These are phyloP conservation scores for Verticillium albo-atrum DNA, from an alignment of 2,329 filamentous ascomycete genomes.

Conservation along the genomic window DNA sequence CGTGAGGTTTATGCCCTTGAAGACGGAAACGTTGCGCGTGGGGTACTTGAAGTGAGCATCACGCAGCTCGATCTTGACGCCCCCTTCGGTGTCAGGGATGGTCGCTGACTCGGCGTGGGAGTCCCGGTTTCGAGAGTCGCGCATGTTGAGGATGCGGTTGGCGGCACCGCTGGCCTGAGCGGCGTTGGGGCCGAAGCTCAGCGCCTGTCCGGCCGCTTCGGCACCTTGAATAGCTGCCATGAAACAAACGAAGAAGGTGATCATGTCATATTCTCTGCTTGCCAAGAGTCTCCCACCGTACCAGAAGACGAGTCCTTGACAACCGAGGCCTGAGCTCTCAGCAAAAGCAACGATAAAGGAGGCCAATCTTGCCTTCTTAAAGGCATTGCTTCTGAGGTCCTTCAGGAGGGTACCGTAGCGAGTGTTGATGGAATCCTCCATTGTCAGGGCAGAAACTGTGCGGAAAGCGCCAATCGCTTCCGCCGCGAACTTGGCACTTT, in stretches of 20 bases:
- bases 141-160: slow-evolving; percentile 53
- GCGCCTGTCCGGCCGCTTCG: slow-evolving; percentile 62
- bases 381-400: slow-evolving; percentile 55
- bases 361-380: slow-evolving; percentile 55
- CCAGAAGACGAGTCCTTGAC: slow-evolving; percentile 63
- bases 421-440: slow-evolving; percentile 60
- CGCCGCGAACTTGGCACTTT: slow-evolving; percentile 70
- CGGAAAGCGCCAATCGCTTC: slow-evolving; percentile 71
- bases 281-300: slow-evolving; percentile 59
- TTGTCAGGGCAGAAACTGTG: slow-evolving; percentile 65
- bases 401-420: slow-evolving; percentile 57
- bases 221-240: slow-evolving; percentile 64
- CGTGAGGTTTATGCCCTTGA: slow-evolving; percentile 57
- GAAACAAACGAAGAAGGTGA: slow-evolving; percentile 54
- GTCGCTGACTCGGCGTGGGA: slow-evolving; percentile 20
- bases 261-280: slow-evolving; percentile 39
- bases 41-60: slow-evolving; percentile 59
- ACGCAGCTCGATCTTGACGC: slow-evolving; percentile 51
- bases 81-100: slow-evolving; percentile 42
- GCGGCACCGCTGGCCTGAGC: slow-evolving; percentile 55
- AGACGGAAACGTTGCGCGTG: slow-evolving; percentile 51
- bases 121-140: slow-evolving; percentile 36
- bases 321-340: slow-evolving; percentile 60
- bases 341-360: slow-evolving; percentile 65
- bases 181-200: slow-evolving; percentile 62